Evolutionary conservation across 2,329 filamentous ascomycete species (phyloP).

Genomic region (Colletotrichum simmondsii): DNA sequence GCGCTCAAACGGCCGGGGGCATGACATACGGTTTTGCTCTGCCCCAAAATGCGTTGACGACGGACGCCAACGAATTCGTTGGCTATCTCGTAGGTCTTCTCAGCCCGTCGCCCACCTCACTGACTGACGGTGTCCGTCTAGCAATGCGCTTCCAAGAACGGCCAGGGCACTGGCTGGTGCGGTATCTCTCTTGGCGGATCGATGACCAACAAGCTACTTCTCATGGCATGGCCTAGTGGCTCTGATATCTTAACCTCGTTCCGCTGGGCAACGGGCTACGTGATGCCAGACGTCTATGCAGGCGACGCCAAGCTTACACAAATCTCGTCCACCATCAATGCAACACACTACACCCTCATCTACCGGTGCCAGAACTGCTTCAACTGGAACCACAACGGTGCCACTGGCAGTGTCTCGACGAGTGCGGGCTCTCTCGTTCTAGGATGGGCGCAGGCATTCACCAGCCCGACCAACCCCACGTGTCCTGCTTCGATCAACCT

Average conservation of each 20-base stretch:
- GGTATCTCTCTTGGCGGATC: slow-evolving; percentile 65
- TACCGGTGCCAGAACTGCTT: slow-evolving; percentile 72
- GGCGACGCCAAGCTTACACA: slow-evolving; percentile 72
- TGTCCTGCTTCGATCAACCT: slow-evolving; percentile 58
- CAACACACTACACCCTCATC: slow-evolving; percentile 69
- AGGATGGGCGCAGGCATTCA: slow-evolving; percentile 66
- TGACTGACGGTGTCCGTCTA: slow-evolving; percentile 38
- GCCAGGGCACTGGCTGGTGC: slow-evolving; percentile 65
- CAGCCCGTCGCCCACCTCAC: background rate
- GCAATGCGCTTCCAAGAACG: slow-evolving; percentile 57
- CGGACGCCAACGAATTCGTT: slow-evolving; percentile 66
- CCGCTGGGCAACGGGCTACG: slow-evolving; percentile 68
- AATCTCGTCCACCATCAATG: slow-evolving; percentile 67
- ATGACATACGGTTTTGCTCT: slow-evolving; percentile 66
- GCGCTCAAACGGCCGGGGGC: slow-evolving; percentile 50
- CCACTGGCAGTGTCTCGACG: slow-evolving; percentile 55
- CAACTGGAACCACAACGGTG: slow-evolving; percentile 61
- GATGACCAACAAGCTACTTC: slow-evolving; percentile 68
- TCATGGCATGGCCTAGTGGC: slow-evolving; percentile 67
- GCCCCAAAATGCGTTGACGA: slow-evolving; percentile 58
- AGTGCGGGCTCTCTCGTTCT: slow-evolving; percentile 56
- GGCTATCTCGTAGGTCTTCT: slow-evolving; percentile 61
- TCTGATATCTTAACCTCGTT: slow-evolving; percentile 67
- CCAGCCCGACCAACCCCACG: slow-evolving; percentile 51
- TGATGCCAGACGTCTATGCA: slow-evolving; percentile 66